Evolutionary conservation across 1,284 basidiomycete species (phyloP).

Genomic region (Melampsora americana): DNA sequence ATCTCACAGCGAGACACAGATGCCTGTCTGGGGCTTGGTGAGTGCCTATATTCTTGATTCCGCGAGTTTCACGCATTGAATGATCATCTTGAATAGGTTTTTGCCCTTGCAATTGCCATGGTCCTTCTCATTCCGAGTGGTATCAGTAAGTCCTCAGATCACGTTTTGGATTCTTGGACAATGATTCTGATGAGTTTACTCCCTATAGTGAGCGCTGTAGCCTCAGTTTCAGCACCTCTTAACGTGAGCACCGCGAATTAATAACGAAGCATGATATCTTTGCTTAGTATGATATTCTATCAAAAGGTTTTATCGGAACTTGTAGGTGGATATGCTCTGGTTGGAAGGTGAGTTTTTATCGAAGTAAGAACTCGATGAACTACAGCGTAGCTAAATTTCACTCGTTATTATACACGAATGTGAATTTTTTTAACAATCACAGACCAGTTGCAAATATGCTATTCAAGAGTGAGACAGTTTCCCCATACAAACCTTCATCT

Average conservation of each 20-base stretch:
- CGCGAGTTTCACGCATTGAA: background rate
- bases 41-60: background rate
- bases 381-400: background rate
- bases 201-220: conserved; percentile 23
- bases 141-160: conserved; percentile 11
- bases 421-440: background rate
- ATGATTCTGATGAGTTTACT: background rate
- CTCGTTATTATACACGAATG: background rate
- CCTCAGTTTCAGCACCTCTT: conserved; percentile 24
- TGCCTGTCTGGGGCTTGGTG: conserved; percentile 43
- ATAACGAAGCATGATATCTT: background rate
- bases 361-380: background rate
- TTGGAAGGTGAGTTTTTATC: conserved; percentile 11
- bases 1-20: conserved; percentile 23
- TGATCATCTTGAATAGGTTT: conserved; percentile 5
- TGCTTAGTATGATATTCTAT: background rate
- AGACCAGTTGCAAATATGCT: conserved; percentile 41
- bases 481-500: background rate
- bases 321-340: conserved; percentile 37
- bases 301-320: conserved; percentile 40
- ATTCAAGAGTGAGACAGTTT: conserved; percentile 32
- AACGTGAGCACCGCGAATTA: conserved; percentile 11
- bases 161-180: background rate
- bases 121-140: conserved; percentile 33
- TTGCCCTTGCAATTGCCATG: conserved; percentile 25